phyloP scores from a whole-genome alignment of 1,139 yeast species.

The Yamadazyma triangularis region DNA sequence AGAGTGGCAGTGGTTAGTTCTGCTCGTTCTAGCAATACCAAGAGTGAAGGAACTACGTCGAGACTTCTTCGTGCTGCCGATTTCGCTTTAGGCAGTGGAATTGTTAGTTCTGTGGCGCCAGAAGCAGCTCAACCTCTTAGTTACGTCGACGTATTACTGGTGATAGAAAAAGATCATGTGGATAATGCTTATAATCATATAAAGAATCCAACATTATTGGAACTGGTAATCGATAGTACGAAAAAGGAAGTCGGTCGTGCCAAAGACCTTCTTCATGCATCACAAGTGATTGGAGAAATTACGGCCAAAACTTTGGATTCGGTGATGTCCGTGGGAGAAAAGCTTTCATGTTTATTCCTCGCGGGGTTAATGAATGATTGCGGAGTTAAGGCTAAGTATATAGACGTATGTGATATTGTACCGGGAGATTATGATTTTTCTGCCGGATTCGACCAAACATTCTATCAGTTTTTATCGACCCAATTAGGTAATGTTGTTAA shows the following conservation, averaged over 20 bases:
- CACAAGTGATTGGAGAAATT: conserved; percentile 88
- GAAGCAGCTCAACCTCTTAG: too few species aligned
- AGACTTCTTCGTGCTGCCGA: conserved; percentile 79
- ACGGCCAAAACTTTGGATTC: conserved; percentile 83
- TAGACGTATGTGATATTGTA: conserved; percentile 73
- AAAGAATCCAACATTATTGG: conserved; percentile 34
- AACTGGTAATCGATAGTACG: conserved; percentile 53
- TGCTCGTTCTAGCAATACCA: conserved; percentile 87
- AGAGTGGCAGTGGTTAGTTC: conserved; percentile 96
- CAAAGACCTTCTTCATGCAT: conserved; percentile 71
- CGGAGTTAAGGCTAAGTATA: conserved; percentile 70
- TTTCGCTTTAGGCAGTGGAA: conserved; percentile 52
- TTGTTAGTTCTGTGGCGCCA: conserved; percentile 44
- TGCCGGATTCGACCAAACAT: conserved; percentile 57
- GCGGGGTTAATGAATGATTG: conserved; percentile 77
- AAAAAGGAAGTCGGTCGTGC: conserved; percentile 63
- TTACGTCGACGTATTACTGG: conserved; percentile 48
- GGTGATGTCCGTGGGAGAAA: conserved; percentile 92
- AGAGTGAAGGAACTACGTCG: conserved; percentile 93
- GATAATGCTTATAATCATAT: conserved; percentile 62
- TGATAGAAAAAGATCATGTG: conserved; percentile 74
- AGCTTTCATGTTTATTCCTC: conserved; percentile 84
- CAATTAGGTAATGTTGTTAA: conserved; percentile 55
- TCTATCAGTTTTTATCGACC: conserved; percentile 61
- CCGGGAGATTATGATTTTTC: conserved; percentile 53